phyloP scores from a whole-genome alignment of 2,329 filamentous ascomycete species.

The Talaromyces sp. region DNA sequence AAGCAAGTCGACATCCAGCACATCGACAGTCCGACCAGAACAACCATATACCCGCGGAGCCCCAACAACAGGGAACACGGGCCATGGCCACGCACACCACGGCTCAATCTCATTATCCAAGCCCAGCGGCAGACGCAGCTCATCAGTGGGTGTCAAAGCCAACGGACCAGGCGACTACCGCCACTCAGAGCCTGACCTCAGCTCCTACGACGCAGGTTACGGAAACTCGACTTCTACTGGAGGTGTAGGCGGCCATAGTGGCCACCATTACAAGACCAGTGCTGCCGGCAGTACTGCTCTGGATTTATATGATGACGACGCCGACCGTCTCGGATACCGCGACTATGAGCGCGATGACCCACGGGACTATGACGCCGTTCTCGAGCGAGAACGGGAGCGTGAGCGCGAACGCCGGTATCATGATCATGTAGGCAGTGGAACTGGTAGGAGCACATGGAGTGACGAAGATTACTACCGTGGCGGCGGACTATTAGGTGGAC shows the following conservation, averaged over 20 bases:
- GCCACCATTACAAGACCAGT: constrained; percentile 27
- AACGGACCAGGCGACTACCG: constrained; percentile 28
- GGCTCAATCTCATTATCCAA: constrained; percentile 19
- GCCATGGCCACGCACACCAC: constrained; percentile 14
- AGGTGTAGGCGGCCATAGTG: constrained; percentile 21
- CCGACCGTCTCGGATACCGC: constrained; percentile 27
- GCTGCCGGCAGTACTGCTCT: constrained; percentile 12
- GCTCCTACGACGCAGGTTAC: constrained; percentile 24
- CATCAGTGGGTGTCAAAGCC: constrained; percentile 28
- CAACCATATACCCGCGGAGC: constrained; percentile 22
- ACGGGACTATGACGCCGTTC: constrained; percentile 27
- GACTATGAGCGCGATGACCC: constrained; percentile 28
- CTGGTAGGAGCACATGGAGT: constrained; percentile 26
- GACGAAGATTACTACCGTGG: constrained; percentile 42
- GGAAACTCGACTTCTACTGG: constrained; percentile 17
- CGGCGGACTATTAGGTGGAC: constrained; percentile 28
- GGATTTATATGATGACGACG: constrained; percentile 19
- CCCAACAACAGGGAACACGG: constrained; percentile 17
- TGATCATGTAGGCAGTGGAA: constrained; percentile 24
- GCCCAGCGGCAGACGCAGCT: constrained; percentile 29
- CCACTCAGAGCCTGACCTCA: constrained; percentile 36
- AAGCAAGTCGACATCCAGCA: constrained; percentile 55
- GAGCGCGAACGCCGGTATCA: constrained; percentile 28
- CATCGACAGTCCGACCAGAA: constrained; percentile 54
- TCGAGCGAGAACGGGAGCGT: constrained; percentile 29